Conservation (phyloP, 495 filamentous ascomycete genomes). For the Neurospora sp. region DNA sequence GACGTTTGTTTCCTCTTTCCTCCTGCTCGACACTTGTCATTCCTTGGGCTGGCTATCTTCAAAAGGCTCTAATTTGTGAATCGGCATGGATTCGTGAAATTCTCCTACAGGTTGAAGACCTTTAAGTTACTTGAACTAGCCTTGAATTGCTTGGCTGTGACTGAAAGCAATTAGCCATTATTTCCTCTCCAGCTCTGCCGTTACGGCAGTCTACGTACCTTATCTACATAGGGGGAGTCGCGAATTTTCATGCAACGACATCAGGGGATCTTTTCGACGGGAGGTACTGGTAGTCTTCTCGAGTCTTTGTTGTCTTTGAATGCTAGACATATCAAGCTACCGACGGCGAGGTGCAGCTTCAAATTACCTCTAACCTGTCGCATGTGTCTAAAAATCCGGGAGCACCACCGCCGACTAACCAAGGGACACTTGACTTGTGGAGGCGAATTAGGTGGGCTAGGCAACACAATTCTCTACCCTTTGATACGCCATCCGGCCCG, state of each 20-base stretch:
- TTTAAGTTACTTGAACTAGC: neutral
- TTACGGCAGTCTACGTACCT: neutral
- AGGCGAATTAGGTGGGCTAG: neutral
- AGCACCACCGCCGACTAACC: neutral
- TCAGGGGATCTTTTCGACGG: neutral
- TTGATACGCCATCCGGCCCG: neutral
- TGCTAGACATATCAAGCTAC: neutral
- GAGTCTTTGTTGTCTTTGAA: neutral
- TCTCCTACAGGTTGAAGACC: neutral
- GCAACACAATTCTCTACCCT: neutral
- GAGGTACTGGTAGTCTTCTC: neutral
- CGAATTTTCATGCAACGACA: neutral
- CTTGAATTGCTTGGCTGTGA: neutral
- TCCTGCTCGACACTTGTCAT: neutral
- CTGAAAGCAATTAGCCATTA: neutral
- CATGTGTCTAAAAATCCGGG: neutral
- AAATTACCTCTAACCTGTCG: neutral
- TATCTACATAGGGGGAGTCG: neutral
- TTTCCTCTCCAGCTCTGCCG: neutral
- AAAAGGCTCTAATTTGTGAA: neutral
- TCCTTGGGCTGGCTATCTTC: neutral
- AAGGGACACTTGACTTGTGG: neutral
- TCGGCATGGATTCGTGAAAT: neutral
- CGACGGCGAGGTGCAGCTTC: neutral
- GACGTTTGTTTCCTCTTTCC: neutral